Base-by-base conservation (phyloP, 228 moss, liverwort and hornwort species). In the Sphagnum fallax region DNA sequence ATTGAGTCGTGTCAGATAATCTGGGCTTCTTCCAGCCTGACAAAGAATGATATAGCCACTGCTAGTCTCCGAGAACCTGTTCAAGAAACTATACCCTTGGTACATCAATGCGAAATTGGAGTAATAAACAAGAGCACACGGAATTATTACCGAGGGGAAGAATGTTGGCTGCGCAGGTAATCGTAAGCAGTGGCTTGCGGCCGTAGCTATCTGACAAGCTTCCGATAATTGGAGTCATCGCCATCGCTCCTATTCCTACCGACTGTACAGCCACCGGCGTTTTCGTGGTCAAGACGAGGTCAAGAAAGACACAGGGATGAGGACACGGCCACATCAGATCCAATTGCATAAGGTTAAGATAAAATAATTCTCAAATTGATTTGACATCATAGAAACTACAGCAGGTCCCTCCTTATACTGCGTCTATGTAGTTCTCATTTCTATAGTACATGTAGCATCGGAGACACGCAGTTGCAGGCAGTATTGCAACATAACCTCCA, bases 131-230 rank as follows among this genome's bases (percentile, higher is more conserved):
- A 6, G 14, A 61, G 8, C 62, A 5, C 4, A 13, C 6, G 10
- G 5, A 6, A 5, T 7, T 1, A 65, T 69, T 62, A 84, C 81
- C 65, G 57, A 66, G 5, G 12, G 81, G 82, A 1, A 73, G 8
- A 50, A 77, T 70, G 51, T 62, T 50, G 47, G 76, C 5, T 6
- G 52, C 15, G 8, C 79, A 49, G 53, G 79, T 16, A 0, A 75
- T 11, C 48, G 70, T 9, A 3, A 79, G 57, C 51, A 79, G 64
- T 49, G 77, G 79, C 67, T 71, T 82, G 58, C 85, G 79, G 50
- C 85, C 85, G 64, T 79, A 79, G 55, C 73, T 72, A 52, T 85
- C 85, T 13, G 82, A 82, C 0, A 85, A 49, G 10, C 65, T 53
- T 60, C 85, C 85, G 48, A 82, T 66, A 6, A 82, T 48, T 5